Percentiles rank a stretch among this genome's conserved stretches.
These are phyloP conservation scores for Chrysoporthe puriensis DNA, from an alignment of 2,329 filamentous ascomycete genomes.

Conservation along the genomic window DNA sequence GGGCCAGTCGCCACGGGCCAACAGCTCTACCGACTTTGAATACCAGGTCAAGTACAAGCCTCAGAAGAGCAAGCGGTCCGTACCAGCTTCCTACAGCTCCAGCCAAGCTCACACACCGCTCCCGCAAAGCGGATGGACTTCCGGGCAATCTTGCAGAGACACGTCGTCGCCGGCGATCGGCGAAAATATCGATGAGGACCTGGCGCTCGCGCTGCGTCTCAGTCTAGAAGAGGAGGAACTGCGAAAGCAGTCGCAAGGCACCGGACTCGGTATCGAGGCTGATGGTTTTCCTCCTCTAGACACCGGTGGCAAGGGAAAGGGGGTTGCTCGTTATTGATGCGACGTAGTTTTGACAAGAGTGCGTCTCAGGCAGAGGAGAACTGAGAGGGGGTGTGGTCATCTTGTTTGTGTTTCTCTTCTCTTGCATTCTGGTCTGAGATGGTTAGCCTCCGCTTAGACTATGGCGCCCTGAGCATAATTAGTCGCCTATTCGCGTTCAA, in stretches of 20 bases:
- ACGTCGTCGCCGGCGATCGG: constrained; percentile 29
- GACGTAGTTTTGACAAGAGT: neutral
- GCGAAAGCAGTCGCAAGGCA: constrained; percentile 32
- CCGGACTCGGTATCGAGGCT: constrained; percentile 31
- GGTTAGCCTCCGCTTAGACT: neutral
- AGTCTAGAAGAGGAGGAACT: constrained; percentile 61
- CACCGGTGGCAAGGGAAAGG: constrained; percentile 48
- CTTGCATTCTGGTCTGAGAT: neutral
- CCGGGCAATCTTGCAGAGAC: constrained; percentile 21
- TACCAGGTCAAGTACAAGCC: constrained; percentile 54
- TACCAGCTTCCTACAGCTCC: constrained; percentile 39
- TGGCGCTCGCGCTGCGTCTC: constrained; percentile 63
- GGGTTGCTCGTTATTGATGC: constrained; percentile 31
- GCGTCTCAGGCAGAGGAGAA: neutral
- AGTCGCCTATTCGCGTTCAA: neutral
- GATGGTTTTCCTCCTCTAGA: constrained; percentile 40
- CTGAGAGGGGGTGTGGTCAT: neutral
- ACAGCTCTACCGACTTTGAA: constrained; percentile 54
- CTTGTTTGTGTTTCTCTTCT: neutral
- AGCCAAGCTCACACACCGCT: constrained; percentile 40
- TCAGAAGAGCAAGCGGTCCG: constrained; percentile 44
- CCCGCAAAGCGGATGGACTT: constrained; percentile 32
- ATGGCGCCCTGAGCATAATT: neutral
- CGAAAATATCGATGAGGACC: constrained; percentile 52
- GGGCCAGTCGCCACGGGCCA: constrained; percentile 49